Base-by-base conservation (phyloP, 257 asterid genomes). In the Salvia hispanica region DNA sequence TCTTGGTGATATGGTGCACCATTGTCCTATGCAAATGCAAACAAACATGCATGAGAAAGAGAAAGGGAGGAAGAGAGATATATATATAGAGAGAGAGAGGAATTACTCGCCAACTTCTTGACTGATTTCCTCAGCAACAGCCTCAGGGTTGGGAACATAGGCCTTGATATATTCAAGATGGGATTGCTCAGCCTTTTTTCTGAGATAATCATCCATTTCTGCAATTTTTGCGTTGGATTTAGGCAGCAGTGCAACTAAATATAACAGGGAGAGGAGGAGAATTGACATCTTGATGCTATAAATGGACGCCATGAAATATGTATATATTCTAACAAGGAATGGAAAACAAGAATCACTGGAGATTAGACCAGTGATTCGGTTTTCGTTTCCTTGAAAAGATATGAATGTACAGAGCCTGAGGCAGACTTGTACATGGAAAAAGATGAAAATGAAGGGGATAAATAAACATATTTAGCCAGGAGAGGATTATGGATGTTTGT, bases 91-190 rank as follows among this genome's bases (percentile, higher is more conserved):
- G 44, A 25, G 57, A 60, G 40, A 5, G 45, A 34, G 12, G 7
- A 72, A 86, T 77, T 69, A 90, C 97, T 81, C 89, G 56, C 75
- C 85, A 58, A 88, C 89, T 84, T 88, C 88, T 53, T 73, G 39
- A 28, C 70, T 83, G 69, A 90, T 82, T 25, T 64, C 76, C 14
- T 76, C 72, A 4, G 92, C 77, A 48, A 83, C 61, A 1, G 71
- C 71, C 66, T 81, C 90, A 10, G 96, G 97, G 39, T 90, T 62
- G 34, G 86, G 86, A 68, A 80, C 63, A 33, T 75, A 86, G 18
- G 94, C 87, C 44, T 72, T 51, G 66, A 77, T 37, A 44, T 91
- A 80, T 25, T 86, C 84, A 7, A 74, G 64, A 9, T 72, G 78
- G 3, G 97, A 84, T 45, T 75, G 64, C 69, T 74, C 60, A 9